Conservation (phyloP, 1,284 basidiomycete species). For the Cerrena zonata region DNA sequence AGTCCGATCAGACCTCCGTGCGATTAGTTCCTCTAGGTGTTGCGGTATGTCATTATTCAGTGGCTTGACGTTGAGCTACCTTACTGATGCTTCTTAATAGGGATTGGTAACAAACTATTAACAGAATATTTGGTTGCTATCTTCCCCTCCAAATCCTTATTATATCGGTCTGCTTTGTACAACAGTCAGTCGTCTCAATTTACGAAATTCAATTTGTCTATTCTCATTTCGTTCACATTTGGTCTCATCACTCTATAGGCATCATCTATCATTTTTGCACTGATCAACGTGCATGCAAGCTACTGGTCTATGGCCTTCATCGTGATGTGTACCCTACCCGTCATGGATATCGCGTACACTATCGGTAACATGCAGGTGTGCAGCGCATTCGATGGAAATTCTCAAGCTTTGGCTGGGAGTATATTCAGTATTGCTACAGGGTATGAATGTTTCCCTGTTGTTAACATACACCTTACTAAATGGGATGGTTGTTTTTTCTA, state of each 20-base stretch:
- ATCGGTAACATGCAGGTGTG: conserved; percentile 31
- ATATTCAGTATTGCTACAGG: conserved; percentile 34
- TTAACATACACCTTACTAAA: no score
- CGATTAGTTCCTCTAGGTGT: conserved; percentile 28
- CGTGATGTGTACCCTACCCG: conserved; percentile 22
- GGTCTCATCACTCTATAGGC: conserved; percentile 22
- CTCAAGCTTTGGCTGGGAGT: conserved; percentile 33
- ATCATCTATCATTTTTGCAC: conserved; percentile 28
- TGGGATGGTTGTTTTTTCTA: no score
- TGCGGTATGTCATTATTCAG: no score
- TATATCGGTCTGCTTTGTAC: conserved; percentile 24
- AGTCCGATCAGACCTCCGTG: conserved; percentile 28
- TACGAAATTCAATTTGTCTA: no score
- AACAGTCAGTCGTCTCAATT: conserved; percentile 23
- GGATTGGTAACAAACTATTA: conserved; percentile 25
- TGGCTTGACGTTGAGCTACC: no score
- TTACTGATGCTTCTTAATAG: no score
- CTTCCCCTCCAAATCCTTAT: conserved; percentile 27
- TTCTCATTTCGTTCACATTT: no score
- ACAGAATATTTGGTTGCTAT: conserved; percentile 25
- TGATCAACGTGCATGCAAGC: conserved; percentile 26
- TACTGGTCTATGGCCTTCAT: conserved; percentile 32
- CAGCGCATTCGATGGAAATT: conserved; percentile 28
- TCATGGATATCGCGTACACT: conserved; percentile 31
- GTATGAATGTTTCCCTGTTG: no score